Evolutionary conservation across 805 yeast species (phyloP).

Genomic region (Maudiozyma pseudohumilis): DNA sequence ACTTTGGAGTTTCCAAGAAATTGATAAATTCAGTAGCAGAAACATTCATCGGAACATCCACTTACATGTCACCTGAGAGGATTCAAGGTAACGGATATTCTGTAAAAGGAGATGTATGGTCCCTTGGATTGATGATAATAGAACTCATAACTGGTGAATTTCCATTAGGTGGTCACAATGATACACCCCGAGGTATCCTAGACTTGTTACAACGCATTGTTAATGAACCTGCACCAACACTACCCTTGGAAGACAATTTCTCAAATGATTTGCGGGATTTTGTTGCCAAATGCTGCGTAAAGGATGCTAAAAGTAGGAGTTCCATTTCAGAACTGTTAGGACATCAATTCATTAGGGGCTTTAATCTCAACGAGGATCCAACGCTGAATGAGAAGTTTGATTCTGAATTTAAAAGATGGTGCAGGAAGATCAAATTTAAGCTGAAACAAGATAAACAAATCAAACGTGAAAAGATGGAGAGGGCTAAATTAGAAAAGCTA

Average conservation of each 20-base stretch:
- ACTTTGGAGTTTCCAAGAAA: slow-evolving; percentile 92
- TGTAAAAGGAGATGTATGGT: slow-evolving; percentile 96
- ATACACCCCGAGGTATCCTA: slow-evolving; percentile 73
- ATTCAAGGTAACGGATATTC: slow-evolving; percentile 92
- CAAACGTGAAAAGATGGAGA: slow-evolving; percentile 24
- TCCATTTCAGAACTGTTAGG: slow-evolving; percentile 60
- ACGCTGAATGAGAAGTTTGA: slow-evolving; percentile 6
- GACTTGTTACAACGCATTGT: slow-evolving; percentile 89
- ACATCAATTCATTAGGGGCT: slow-evolving; percentile 29
- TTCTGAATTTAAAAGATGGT: slow-evolving; percentile 34
- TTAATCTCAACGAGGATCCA: slow-evolving; percentile 22
- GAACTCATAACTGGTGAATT: slow-evolving; percentile 81
- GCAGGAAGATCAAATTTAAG: slow-evolving; percentile 29
- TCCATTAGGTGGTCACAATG: slow-evolving; percentile 57
- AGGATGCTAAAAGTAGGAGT: slow-evolving; percentile 57
- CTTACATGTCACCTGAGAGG: slow-evolving; percentile 96
- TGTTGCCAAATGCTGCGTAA: slow-evolving; percentile 63
- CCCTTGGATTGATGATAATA: slow-evolving; percentile 79
- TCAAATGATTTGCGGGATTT: slow-evolving; percentile 49
- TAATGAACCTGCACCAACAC: slow-evolving; percentile 79
- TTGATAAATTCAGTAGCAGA: slow-evolving; percentile 90
- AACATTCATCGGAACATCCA: slow-evolving; percentile 95
- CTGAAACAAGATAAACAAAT: slow-evolving; percentile 26
- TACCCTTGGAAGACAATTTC: slow-evolving; percentile 34
- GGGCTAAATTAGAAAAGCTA: slow-evolving; percentile 22